A percentile compares a stretch with the other conserved stretches of the same genome.
These are phyloP conservation scores for Mortierella sp. DNA, from an alignment of 371 early-diverging fungal genomes.

Conservation along the genomic window DNA sequence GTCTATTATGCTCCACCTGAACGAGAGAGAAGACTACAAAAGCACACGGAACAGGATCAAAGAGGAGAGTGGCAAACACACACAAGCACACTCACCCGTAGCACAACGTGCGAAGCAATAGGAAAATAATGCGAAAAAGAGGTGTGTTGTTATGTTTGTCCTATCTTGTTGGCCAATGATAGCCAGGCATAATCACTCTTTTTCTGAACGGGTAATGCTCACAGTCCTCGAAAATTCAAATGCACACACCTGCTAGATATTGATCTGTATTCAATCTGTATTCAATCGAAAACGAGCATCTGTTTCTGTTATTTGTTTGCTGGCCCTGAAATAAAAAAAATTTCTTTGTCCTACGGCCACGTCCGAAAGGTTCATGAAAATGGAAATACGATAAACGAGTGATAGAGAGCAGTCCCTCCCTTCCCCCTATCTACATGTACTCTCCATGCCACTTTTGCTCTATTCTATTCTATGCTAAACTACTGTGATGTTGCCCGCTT, in stretches of 20 bases:
- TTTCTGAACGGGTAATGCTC: neutral
- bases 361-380: conserved; percentile 6
- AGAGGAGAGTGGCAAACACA: neutral
- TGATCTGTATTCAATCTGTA: conserved; percentile 16
- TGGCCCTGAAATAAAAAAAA: conserved; percentile 7
- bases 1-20: too few relatives aligned
- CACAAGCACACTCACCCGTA: too few relatives aligned
- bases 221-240: too few relatives aligned
- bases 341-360: conserved; percentile 15
- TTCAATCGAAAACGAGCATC: conserved; percentile 46
- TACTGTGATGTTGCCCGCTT: too few relatives aligned
- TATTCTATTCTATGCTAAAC: neutral
- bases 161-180: conserved; percentile 1
- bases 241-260: neutral
- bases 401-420: too few relatives aligned
- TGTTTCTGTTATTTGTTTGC: conserved; percentile 1
- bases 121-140: neutral
- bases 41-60: neutral
- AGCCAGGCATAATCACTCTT: neutral
- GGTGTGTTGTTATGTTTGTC: neutral
- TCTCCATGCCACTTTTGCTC: neutral
- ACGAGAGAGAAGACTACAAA: neutral
- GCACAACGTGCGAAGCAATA: neutral
- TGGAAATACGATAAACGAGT: neutral
- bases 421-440: too few relatives aligned